Evolutionary conservation across 2,329 filamentous ascomycete species (phyloP).

Genomic region (Fusarium sp.): DNA sequence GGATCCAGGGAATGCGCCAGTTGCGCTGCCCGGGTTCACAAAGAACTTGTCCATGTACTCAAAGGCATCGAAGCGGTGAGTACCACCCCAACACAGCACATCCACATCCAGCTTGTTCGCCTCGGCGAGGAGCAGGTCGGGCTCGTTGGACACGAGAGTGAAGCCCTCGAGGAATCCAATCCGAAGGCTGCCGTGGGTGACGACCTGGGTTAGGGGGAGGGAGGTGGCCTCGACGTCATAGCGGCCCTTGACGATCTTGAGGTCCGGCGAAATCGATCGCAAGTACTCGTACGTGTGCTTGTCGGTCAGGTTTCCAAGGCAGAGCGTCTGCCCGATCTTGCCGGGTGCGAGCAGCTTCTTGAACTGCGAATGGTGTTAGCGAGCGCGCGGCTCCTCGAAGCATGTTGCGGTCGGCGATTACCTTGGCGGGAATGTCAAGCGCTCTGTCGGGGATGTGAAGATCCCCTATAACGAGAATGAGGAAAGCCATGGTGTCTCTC

Average conservation of each 20-base stretch:
- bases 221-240: constrained; percentile 75
- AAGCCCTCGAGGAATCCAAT: constrained; percentile 77
- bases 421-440: constrained; percentile 91
- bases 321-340: constrained; percentile 85
- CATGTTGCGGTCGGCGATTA: constrained; percentile 49
- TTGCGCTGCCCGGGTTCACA: constrained; percentile 75
- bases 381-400: constrained; percentile 28
- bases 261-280: constrained; percentile 76
- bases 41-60: constrained; percentile 82
- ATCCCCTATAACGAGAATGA: constrained; percentile 92
- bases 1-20: constrained; percentile 69
- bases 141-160: constrained; percentile 73
- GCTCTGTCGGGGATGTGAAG: constrained; percentile 94
- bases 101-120: constrained; percentile 76
- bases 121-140: constrained; percentile 73
- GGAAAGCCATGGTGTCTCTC: constrained; percentile 77
- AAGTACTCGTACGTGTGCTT: constrained; percentile 84
- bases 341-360: constrained; percentile 86
- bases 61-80: constrained; percentile 75
- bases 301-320: constrained; percentile 83
- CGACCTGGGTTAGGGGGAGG: constrained; percentile 72
- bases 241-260: constrained; percentile 75
- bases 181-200: constrained; percentile 72
- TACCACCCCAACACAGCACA: constrained; percentile 75
- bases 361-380: constrained; percentile 66